phyloP scores from a whole-genome alignment of 2,329 filamentous ascomycete genomes.

The Fusarium sp. region DNA sequence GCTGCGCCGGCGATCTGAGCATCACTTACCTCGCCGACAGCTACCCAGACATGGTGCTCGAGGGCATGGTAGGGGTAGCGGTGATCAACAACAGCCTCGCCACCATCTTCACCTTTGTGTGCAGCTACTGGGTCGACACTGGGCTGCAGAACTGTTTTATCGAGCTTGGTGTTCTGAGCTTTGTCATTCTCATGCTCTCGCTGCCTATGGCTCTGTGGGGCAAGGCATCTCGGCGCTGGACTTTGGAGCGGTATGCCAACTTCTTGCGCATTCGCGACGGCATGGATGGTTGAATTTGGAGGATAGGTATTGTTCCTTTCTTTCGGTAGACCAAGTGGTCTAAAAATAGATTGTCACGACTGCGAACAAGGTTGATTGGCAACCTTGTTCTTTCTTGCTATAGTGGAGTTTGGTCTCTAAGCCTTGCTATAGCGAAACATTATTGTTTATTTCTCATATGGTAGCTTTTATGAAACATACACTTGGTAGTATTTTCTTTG shows the following conservation, averaged over 20 bases:
- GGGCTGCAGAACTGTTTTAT: slow-evolving; percentile 64
- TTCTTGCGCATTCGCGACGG: slow-evolving; percentile 64
- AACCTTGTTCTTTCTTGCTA: neutral
- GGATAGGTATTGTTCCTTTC: neutral
- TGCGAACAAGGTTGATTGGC: neutral
- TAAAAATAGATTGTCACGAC: neutral
- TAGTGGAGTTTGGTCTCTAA: neutral
- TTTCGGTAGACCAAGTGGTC: neutral
- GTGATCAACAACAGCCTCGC: slow-evolving; percentile 70
- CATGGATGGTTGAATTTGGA: slow-evolving; percentile 42
- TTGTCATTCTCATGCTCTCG: slow-evolving; percentile 64
- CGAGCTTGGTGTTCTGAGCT: slow-evolving; percentile 64
- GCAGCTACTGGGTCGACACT: slow-evolving; percentile 63
- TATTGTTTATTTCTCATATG: neutral
- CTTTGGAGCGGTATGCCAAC: slow-evolving; percentile 59
- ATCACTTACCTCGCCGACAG: slow-evolving; percentile 68
- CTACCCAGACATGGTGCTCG: slow-evolving; percentile 68
- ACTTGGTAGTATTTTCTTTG: neutral
- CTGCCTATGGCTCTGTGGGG: slow-evolving; percentile 68
- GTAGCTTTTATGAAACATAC: neutral
- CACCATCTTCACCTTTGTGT: slow-evolving; percentile 66
- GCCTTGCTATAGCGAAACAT: neutral
- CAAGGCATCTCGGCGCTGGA: slow-evolving; percentile 63
- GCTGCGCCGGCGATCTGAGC: slow-evolving; percentile 68
- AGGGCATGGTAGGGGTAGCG: slow-evolving; percentile 70